Evolutionary conservation across 2,329 filamentous ascomycete genomes (phyloP), one percentile per base, ranked within the genome.

Genomic region (Monilinia vaccinii-corymbosi): DNA sequence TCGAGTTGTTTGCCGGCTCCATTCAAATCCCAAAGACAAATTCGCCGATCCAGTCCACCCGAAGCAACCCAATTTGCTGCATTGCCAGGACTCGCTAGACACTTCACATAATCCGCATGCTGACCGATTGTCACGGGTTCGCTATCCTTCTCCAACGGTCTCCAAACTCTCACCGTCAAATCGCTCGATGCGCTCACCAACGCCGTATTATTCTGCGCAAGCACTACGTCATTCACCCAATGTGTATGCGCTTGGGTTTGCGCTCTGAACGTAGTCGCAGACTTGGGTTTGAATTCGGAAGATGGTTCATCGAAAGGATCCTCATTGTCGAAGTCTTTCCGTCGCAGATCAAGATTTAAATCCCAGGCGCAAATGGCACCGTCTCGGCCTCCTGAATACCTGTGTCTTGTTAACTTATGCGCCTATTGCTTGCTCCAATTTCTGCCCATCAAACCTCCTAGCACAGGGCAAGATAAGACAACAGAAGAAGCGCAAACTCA

Each of bases 321-420:
- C 21, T 70, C 67, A 21, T 59, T 36, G 6, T 44, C 16, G 18
- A 60, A 58, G 44, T 59, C 59, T 48, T 61, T 58, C 34, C 55
- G 60, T 48, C 76, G 76, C 64, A 89, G 78, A 71, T 91, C 81
- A 70, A 89, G 83, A 69, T 90, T 83, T 57, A 97, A 78, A 74
- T 97, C 87, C 94, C 94, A 99, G 63, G 93, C 91, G 76, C 94
- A 99, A 67, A 99, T 87, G 55, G 94, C 88, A 68, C 94, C 94
- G 75, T 99, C 94, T 71, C 94, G 87, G 62, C 94, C 94, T 66
- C 91, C 94, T 49, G 94, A 97, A 76, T 97, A 99, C 69, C 92
- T 97, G 44, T 44, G 25, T 44, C 38, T 23, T 32, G 51, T 53
- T 53, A 40, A 45, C n/a, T 34, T n/a, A 56, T 66, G 56, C 67